Conservation (phyloP, 345 rosid genomes). For the Camelina neglecta region DNA sequence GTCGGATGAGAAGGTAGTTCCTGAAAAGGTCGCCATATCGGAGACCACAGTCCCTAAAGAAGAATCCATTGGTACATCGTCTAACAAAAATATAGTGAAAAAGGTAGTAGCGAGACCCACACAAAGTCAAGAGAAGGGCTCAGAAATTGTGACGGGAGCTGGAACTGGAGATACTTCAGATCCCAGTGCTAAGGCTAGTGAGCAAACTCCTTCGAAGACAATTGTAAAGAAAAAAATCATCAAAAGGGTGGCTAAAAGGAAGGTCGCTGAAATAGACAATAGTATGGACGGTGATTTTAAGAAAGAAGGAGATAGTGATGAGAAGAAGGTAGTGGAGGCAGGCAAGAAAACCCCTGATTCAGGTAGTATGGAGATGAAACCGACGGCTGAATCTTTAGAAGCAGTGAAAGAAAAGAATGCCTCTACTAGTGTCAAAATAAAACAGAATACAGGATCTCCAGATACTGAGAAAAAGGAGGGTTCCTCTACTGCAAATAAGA, state of each 20-base stretch:
- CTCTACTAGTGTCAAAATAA: conserved; percentile 34
- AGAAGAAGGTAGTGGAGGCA: conserved; percentile 41
- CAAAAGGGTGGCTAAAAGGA: conserved; percentile 82
- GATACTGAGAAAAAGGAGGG: conserved; percentile 51
- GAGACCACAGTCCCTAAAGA: conserved; percentile 52
- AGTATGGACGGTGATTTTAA: conserved; percentile 47
- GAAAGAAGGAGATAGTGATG: conserved; percentile 52
- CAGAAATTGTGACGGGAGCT: conserved; percentile 50
- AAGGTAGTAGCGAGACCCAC: conserved; percentile 49
- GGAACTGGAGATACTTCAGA: conserved; percentile 57
- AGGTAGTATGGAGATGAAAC: conserved; percentile 47
- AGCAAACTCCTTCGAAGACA: conserved; percentile 60
- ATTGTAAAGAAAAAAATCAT: conserved; percentile 72
- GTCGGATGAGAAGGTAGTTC: conserved; percentile 49
- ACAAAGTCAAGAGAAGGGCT: conserved; percentile 49
- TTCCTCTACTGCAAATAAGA: conserved; percentile 46
- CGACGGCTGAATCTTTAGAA: conserved; percentile 40
- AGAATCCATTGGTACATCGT: conserved; percentile 56
- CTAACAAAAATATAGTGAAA: conserved; percentile 57
- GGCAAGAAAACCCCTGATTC: conserved; percentile 47
- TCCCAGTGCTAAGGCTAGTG: conserved; percentile 42
- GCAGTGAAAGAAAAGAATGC: conserved; percentile 48
- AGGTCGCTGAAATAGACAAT: conserved; percentile 52
- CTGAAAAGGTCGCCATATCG: conserved; percentile 48
- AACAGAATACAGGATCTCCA: conserved; percentile 42